Percentiles rank a stretch among this genome's conserved stretches.
Conservation (phyloP, 352 stramenopile genomes). For the Globisporangium lucens region DNA sequence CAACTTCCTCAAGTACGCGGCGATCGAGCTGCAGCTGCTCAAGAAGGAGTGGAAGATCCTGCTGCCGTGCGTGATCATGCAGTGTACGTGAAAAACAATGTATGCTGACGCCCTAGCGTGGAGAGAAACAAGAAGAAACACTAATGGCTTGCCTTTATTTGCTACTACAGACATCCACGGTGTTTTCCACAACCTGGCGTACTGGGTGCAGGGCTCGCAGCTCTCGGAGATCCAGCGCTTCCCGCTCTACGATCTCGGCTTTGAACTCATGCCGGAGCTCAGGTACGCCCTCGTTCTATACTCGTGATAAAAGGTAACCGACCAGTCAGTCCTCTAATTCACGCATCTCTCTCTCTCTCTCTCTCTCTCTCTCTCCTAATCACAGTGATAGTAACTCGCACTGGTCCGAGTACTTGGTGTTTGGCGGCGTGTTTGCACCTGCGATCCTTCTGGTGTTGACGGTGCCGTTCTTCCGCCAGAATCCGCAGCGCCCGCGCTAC, state of each 20-base stretch:
- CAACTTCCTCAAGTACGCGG: slow-evolving; percentile 60
- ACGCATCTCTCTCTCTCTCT: too few species aligned
- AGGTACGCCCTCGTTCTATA: too few species aligned
- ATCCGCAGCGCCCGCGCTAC: slow-evolving; percentile 66
- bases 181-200: slow-evolving; percentile 85
- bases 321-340: too few species aligned
- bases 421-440: slow-evolving; percentile 65
- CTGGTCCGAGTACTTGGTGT: slow-evolving; percentile 77
- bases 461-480: slow-evolving; percentile 60
- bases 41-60: slow-evolving; percentile 71
- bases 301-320: too few species aligned
- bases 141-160: neutral
- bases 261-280: slow-evolving; percentile 67
- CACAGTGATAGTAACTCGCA: slow-evolving; percentile 31
- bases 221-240: slow-evolving; percentile 67
- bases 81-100: slow-evolving; percentile 35
- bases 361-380: too few species aligned
- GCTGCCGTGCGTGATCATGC: slow-evolving; percentile 77
- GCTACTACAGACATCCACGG: slow-evolving; percentile 56
- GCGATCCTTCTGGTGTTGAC: slow-evolving; percentile 65
- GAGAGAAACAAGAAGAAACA: too few species aligned
- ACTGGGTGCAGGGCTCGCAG: slow-evolving; percentile 77
- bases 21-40: slow-evolving; percentile 60
- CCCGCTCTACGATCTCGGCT: slow-evolving; percentile 75
- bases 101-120: too few species aligned